Evolutionary conservation across 2,329 filamentous ascomycete species (phyloP).

Genomic region (Pseudocercospora macadamiae): DNA sequence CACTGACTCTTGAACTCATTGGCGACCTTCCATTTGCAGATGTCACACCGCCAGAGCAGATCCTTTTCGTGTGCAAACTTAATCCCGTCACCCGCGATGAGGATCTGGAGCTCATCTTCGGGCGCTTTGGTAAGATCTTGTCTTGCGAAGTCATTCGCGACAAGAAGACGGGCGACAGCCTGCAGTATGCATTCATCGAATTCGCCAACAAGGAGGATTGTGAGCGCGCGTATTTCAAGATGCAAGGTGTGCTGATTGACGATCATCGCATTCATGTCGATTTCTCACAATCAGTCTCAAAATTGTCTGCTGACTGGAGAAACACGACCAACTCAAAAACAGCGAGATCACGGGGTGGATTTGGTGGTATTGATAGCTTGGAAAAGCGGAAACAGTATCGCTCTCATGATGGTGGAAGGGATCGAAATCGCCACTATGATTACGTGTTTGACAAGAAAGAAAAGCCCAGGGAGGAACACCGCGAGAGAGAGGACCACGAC

Average conservation of each 20-base stretch:
- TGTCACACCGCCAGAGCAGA: slow-evolving; percentile 94
- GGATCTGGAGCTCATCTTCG: slow-evolving; percentile 94
- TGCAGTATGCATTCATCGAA: slow-evolving; percentile 98
- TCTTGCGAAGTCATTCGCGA: slow-evolving; percentile 97
- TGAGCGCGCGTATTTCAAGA: slow-evolving; percentile 96
- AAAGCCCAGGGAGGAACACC: slow-evolving; percentile 19
- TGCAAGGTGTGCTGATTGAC: slow-evolving; percentile 96
- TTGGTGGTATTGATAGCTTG: slow-evolving; percentile 84
- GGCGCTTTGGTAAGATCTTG: slow-evolving; percentile 90
- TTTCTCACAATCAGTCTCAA: slow-evolving; percentile 91
- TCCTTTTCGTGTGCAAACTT: slow-evolving; percentile 97
- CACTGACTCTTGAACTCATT: slow-evolving; percentile 95
- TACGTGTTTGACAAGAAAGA: slow-evolving; percentile 78
- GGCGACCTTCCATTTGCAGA: slow-evolving; percentile 96
- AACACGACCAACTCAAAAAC: slow-evolving; percentile 83
- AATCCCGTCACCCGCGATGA: slow-evolving; percentile 96
- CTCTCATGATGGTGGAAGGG: slow-evolving; percentile 53
- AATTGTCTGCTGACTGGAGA: slow-evolving; percentile 87
- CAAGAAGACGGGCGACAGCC: slow-evolving; percentile 87
- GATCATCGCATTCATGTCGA: slow-evolving; percentile 98
- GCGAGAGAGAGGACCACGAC: slow-evolving; percentile 17
- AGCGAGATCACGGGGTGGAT: slow-evolving; percentile 69
- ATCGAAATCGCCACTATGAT: slow-evolving; percentile 61
- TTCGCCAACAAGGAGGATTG: slow-evolving; percentile 91
- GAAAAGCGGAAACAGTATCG: slow-evolving; percentile 92